Conservation (phyloP, 2,329 filamentous ascomycete species). For the Trichoderma semiorbis region DNA sequence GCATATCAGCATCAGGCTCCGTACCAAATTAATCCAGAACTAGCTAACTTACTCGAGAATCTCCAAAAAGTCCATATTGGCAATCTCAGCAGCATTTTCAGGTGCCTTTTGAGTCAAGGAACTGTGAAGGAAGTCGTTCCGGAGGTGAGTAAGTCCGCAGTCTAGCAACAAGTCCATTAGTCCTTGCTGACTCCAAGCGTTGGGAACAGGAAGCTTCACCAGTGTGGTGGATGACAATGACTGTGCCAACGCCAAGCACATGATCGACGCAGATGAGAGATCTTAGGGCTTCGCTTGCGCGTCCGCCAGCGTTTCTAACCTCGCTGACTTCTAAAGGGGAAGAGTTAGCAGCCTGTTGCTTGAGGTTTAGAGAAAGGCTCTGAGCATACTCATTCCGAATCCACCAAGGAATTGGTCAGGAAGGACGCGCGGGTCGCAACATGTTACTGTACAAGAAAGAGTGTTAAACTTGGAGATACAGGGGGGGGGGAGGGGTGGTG, state of each 20-base stretch:
- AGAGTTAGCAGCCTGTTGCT: background rate
- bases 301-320: background rate
- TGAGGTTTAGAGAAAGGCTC: background rate
- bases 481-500: too few species aligned
- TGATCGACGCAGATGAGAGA: background rate
- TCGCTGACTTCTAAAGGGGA: background rate
- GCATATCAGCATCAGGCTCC: background rate
- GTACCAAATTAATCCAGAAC: background rate
- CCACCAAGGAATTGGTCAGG: background rate
- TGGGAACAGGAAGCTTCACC: background rate
- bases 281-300: background rate
- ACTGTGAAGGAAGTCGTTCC: background rate
- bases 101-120: background rate
- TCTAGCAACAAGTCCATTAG: background rate
- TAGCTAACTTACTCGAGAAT: background rate
- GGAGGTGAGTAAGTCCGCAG: background rate
- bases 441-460: background rate
- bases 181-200: background rate
- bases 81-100: background rate
- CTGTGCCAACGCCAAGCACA: background rate
- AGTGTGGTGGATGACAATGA: background rate
- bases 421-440: background rate
- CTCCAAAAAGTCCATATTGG: background rate
- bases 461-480: background rate
- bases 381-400: background rate